Evolutionary conservation across 1,284 basidiomycete species (phyloP).

Genomic region (Leccinum fallax): DNA sequence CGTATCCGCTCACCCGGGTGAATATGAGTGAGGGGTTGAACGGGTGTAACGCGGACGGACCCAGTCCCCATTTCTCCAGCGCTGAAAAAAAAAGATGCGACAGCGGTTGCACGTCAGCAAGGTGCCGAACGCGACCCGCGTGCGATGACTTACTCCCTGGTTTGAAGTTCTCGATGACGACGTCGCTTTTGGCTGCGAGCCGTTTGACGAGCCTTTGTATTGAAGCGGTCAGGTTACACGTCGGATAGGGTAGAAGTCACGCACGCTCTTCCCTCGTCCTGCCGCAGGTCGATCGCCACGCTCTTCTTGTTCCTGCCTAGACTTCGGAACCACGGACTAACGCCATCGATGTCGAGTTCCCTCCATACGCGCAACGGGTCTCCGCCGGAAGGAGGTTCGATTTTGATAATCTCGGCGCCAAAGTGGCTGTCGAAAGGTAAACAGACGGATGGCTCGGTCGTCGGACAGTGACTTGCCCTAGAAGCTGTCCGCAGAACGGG

Average conservation of each 20-base stretch:
- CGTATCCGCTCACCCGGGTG: slow-evolving; percentile 73
- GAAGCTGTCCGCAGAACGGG: slow-evolving; percentile 70
- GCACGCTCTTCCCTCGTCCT: no score
- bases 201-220: slow-evolving; percentile 51
- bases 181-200: slow-evolving; percentile 62
- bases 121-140: neutral
- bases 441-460: neutral
- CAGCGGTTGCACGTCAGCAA: slow-evolving; percentile 1
- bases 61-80: slow-evolving; percentile 68
- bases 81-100: slow-evolving; percentile 41
- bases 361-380: slow-evolving; percentile 73
- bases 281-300: slow-evolving; percentile 47
- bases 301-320: slow-evolving; percentile 73
- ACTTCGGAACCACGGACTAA: slow-evolving; percentile 73
- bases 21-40: slow-evolving; percentile 67
- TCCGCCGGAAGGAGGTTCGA: slow-evolving; percentile 61
- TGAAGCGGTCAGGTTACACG: neutral
- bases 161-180: slow-evolving; percentile 72
- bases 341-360: slow-evolving; percentile 67
- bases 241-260: neutral
- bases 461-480: slow-evolving; percentile 48
- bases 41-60: slow-evolving; percentile 55
- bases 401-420: slow-evolving; percentile 71
- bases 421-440: slow-evolving; percentile 52
- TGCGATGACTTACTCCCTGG: slow-evolving; percentile 57